These are phyloP conservation scores for Metarhizium rileyi DNA, from an alignment of 2,329 filamentous ascomycete genomes.

Conservation along the genomic window DNA sequence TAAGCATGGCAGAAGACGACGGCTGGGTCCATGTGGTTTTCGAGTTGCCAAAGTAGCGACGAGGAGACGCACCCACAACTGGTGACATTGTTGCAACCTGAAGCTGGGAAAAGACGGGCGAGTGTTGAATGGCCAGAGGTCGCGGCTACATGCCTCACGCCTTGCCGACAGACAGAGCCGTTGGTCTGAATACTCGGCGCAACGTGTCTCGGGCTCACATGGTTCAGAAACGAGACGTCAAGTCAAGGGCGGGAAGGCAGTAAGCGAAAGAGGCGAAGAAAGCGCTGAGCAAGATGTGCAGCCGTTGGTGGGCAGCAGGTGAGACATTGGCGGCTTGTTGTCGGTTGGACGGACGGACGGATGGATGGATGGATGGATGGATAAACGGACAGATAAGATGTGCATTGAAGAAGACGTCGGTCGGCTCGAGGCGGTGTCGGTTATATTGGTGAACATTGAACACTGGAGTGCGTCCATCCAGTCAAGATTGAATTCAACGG, in stretches of 20 bases:
- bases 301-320: not conserved
- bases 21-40: not conserved
- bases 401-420: not conserved
- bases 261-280: not conserved
- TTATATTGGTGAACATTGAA: not conserved
- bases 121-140: not conserved
- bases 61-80: not conserved
- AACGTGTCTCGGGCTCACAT: not conserved
- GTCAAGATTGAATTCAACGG: no score
- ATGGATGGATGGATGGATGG: no score
- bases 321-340: not conserved
- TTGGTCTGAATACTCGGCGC: not conserved
- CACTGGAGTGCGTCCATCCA: not conserved
- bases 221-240: not conserved
- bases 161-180: not conserved
- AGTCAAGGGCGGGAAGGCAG: not conserved
- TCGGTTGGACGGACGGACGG: no score
- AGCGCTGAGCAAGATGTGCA: not conserved
- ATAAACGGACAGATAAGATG: no score
- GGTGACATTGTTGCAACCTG: not conserved
- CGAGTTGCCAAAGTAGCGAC: not conserved
- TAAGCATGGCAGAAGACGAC: not conserved
- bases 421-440: not conserved
- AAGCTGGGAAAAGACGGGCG: not conserved
- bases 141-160: not conserved